Evolutionary conservation across 2,329 filamentous ascomycete species (phyloP).

Genomic region (Fusarium aywerte): DNA sequence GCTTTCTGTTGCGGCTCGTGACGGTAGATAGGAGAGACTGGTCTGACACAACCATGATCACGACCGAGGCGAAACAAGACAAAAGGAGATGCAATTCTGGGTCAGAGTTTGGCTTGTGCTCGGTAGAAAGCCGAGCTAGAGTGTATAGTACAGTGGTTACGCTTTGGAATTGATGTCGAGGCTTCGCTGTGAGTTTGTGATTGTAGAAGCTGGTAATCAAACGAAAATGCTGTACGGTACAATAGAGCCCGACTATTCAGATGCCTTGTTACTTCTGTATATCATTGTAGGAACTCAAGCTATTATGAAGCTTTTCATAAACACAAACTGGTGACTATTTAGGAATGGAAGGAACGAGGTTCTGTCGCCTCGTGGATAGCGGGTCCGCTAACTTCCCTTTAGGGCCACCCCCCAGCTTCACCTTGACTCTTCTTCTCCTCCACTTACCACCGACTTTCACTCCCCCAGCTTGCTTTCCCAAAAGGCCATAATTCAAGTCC

Average conservation of each 20-base stretch:
- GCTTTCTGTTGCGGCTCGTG: constrained; percentile 32
- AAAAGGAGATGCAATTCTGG: not conserved
- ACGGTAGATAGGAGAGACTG: constrained; percentile 23
- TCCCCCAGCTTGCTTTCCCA: constrained; percentile 37
- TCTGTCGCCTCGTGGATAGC: constrained; percentile 14
- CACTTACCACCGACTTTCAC: constrained; percentile 23
- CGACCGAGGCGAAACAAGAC: constrained; percentile 37
- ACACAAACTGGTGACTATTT: constrained; percentile 3
- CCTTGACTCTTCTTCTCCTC: constrained; percentile 2
- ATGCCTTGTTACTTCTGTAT: not conserved
- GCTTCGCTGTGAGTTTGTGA: too few relatives aligned
- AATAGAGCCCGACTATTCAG: not conserved
- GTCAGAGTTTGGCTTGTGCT: constrained; percentile 18
- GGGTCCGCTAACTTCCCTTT: constrained; percentile 30
- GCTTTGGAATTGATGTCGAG: not conserved
- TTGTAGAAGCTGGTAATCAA: not conserved
- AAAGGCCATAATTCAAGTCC: not conserved
- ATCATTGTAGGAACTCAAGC: not conserved
- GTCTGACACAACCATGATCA: constrained; percentile 28
- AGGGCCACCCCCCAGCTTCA: not conserved
- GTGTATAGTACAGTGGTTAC: not conserved
- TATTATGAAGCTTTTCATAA: not conserved
- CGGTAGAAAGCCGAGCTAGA: constrained; percentile 39
- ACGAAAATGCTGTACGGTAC: not conserved
- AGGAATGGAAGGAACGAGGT: constrained; percentile 10